Base-by-base conservation (phyloP, 2,329 filamentous ascomycete genomes). In the Cadophora luteo-olivacea region DNA sequence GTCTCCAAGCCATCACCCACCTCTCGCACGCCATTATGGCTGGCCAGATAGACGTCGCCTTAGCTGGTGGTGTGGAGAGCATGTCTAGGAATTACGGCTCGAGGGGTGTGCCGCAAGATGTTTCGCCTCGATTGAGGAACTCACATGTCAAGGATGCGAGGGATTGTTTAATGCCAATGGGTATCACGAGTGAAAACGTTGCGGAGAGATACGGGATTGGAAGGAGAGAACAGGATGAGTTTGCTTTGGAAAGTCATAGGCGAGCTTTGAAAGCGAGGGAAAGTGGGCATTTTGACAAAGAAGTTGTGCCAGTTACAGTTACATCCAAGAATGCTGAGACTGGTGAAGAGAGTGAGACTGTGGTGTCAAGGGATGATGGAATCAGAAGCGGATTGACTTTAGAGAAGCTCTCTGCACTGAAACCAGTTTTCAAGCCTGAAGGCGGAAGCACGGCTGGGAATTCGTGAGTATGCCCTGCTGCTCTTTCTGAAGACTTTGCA, bases 141-240 rank as follows among this genome's bases (percentile, higher is more conserved):
- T 84, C 82, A 5, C 77, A 79, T 0, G 82, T 84, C 2, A 83
- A 89, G 74, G 86, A 90, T 67, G 86, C 88, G 4, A 79, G 82
- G 36, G 89, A 91, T 73, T 91, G 89, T 74, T 87, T 91, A 72
- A 90, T 91, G 88, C 85, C 84, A 65, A 91, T 91, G 89, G 89
- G 89, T 0, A 79, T 90, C 55, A 91, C 89, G 48, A 86, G 85
- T 1, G 89, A 91, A 79, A 91, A 91, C 71, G 89, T 91, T 0
- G 88, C 89, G 1, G 82, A 84, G 69, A 81, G 88, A 60, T 91
- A 91, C 73, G 84, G 85, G 0, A 82, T 91, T 55, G 82, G 78
- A 5, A 80, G 89, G 19, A 79, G 81, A 12, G 88, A 89, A 61
- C 89, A 91, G 75, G 89, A 91, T 73, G 84, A 80, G 4, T 91